These are phyloP conservation scores for Rhynchospora tenuis DNA, from an alignment of 176 grass and related monocot species.

Conservation along the genomic window DNA sequence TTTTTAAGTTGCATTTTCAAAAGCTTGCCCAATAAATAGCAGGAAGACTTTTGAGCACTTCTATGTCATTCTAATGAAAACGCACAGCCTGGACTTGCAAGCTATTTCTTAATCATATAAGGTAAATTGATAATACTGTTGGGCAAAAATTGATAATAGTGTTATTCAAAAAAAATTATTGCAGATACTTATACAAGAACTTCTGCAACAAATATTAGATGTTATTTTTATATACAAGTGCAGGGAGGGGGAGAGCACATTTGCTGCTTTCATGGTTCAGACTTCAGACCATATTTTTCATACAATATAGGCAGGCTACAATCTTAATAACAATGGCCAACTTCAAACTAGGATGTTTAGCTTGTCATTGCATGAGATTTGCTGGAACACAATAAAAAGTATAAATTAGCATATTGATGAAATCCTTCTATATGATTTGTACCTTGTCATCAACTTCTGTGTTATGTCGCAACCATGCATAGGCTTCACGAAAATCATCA, in stretches of 20 bases:
- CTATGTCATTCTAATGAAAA: neutral
- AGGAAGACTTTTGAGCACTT: neutral
- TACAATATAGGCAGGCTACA: neutral
- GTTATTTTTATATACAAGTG: neutral
- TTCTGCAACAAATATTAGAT: neutral
- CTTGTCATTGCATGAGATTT: neutral
- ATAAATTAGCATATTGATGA: neutral
- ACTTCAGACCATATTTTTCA: neutral
- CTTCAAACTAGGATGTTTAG: neutral
- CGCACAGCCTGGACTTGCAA: neutral
- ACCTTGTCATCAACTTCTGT: constrained; percentile 99
- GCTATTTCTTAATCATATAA: neutral
- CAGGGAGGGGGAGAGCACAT: neutral
- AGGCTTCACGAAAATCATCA: constrained; percentile 99
- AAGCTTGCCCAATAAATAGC: neutral
- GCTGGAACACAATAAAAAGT: neutral
- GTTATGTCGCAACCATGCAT: constrained; percentile 97
- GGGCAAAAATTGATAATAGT: neutral
- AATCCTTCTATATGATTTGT: neutral
- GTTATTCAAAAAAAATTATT: too few relatives aligned
- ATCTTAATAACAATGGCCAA: neutral
- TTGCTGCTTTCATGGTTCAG: neutral
- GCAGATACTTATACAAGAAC: neutral
- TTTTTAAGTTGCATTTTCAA: neutral
- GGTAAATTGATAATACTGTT: neutral